Base-by-base conservation (phyloP, 495 filamentous ascomycete genomes). In the Penicilliopsis zonata region DNA sequence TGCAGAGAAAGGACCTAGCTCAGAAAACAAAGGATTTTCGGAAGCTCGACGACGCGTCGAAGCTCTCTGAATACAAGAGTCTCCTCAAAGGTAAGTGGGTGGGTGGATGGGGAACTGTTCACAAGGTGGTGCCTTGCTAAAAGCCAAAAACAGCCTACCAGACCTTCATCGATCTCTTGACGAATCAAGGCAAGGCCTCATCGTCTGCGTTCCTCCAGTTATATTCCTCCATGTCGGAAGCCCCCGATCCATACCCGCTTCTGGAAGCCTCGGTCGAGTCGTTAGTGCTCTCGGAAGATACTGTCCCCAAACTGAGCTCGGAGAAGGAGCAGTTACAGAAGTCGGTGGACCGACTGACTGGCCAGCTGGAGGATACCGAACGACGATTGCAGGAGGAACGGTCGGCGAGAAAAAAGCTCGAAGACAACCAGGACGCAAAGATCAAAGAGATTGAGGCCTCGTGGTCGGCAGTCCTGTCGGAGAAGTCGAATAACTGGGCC, bases 1-100 rank as follows among this genome's bases (percentile, higher is more conserved):
- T 94, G 9, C 87, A 95, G 50, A 74, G 90, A 28, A 99, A 99
- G 48, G 90, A 99, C 33, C 69, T 99, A 12, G 90, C 90, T 10
- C 87, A 94, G 55, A 96, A 94, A 63, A 99, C 90, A 2, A 99
- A 96, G 50, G 90, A 96, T 52, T 99, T 94, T 44, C 65, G 86
- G 40, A 99, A 95, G 53, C 70, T 94, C 2, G 90, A 96, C 34
- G 92, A 99, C 63, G 68, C 82, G 8, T 75, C 72, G 22, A 96
- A 95, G 55, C 65, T 95, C 13, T 61, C 61, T 1, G 92, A 99
- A 47, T 77, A 85, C 57, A 96, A 96, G 61, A 69, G 74, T 19
- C 61, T 99, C 24, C 59, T 99, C 15, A 96, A 94, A 65, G 78
- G 82, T 86, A 52, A 28, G 46, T 37, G 9, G 9, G 13, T 12